phyloP scores from a whole-genome alignment of 805 yeast genomes.

The Candida khao-thaluensis region DNA sequence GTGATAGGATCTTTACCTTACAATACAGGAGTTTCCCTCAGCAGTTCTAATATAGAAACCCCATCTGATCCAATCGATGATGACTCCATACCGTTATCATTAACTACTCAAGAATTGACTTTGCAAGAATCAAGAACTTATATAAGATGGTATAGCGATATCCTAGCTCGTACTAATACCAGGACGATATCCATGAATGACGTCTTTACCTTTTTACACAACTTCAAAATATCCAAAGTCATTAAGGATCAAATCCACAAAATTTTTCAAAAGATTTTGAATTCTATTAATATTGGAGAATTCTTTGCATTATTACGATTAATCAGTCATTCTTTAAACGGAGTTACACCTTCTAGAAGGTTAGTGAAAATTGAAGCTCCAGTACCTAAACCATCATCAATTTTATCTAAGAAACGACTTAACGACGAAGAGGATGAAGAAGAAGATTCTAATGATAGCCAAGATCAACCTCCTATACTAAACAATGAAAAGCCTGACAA shows the following conservation, averaged over 20 bases:
- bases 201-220: constrained; percentile 72
- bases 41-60: not conserved
- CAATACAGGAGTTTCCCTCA: not conserved
- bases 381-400: constrained; percentile 78
- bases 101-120: constrained; percentile 67
- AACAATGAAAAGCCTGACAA: constrained; percentile 13
- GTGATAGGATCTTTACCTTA: not conserved
- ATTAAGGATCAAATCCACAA: constrained; percentile 50
- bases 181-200: constrained; percentile 70
- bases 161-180: constrained; percentile 67
- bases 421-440: constrained; percentile 41
- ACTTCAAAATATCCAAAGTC: constrained; percentile 61
- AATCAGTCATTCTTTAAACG: constrained; percentile 66
- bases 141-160: constrained; percentile 89
- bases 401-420: constrained; percentile 58
- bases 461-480: not conserved
- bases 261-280: constrained; percentile 51
- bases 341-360: constrained; percentile 51
- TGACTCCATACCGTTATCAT: constrained; percentile 57
- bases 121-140: constrained; percentile 80
- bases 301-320: constrained; percentile 85
- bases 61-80: constrained; percentile 17
- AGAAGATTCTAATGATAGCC: constrained; percentile 5
- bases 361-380: constrained; percentile 57
- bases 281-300: constrained; percentile 78